Evolutionary conservation across 139 green algal genomes (phyloP).

Genomic region (Mesotaenium endlicherianum): DNA sequence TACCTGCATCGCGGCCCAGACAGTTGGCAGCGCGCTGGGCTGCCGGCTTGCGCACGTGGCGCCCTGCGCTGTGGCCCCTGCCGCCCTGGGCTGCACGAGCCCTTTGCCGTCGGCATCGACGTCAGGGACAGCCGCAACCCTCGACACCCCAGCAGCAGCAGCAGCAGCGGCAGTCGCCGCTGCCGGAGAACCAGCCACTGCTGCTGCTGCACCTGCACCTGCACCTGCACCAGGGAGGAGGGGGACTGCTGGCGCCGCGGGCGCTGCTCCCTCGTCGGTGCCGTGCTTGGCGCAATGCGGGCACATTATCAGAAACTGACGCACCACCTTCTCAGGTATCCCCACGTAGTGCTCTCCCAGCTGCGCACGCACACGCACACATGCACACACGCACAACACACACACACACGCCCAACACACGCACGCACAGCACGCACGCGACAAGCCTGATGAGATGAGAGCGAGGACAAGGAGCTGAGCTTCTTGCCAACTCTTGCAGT

Average conservation of each 20-base stretch:
- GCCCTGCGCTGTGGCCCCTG: too few relatives aligned
- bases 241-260: too few relatives aligned
- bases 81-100: background rate
- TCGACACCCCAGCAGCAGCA: background rate
- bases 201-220: background rate
- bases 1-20: too few relatives aligned
- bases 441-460: too few relatives aligned
- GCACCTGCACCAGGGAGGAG: too few relatives aligned
- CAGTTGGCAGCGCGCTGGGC: too few relatives aligned
- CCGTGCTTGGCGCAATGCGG: background rate
- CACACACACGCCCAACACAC: too few relatives aligned
- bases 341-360: conserved; percentile 18
- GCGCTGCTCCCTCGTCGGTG: background rate
- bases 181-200: background rate
- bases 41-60: too few relatives aligned
- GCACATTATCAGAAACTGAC: conserved; percentile 29
- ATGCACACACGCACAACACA: too few relatives aligned
- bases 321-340: conserved; percentile 21
- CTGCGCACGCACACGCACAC: background rate
- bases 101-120: background rate
- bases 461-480: too few relatives aligned
- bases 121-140: background rate
- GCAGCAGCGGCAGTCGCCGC: background rate
- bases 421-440: too few relatives aligned
- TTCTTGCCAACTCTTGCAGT: too few relatives aligned